Percentiles rank a stretch among this genome's conserved stretches.
phyloP scores from a whole-genome alignment of 2,329 filamentous ascomycete species.

The Ambrosiella beaveri region DNA sequence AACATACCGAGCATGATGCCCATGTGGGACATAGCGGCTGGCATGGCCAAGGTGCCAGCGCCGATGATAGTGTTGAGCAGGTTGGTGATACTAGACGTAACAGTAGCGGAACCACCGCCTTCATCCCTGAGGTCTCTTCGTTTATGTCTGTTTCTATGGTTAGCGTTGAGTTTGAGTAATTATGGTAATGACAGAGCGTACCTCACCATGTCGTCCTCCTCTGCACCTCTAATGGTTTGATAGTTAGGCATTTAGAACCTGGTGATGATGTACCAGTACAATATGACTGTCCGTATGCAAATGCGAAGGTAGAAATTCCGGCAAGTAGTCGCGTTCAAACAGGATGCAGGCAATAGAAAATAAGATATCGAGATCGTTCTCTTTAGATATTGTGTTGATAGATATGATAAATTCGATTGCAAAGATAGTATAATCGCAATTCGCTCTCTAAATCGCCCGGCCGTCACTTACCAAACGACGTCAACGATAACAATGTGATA shows the following conservation, averaged over 20 bases:
- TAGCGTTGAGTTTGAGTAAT: background rate
- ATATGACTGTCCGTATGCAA: no score
- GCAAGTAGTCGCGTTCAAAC: no score
- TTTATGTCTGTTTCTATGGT: slow-evolving; percentile 28
- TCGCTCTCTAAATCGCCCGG: no score
- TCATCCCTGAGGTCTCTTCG: slow-evolving; percentile 51
- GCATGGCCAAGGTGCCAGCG: slow-evolving; percentile 86
- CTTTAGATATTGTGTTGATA: no score
- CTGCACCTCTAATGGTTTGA: slow-evolving; percentile 26
- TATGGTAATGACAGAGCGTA: slow-evolving; percentile 16
- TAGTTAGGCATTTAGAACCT: slow-evolving; percentile 34
- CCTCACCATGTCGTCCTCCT: slow-evolving; percentile 31
- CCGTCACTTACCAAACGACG: no score
- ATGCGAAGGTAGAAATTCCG: no score
- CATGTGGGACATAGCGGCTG: slow-evolving; percentile 89
- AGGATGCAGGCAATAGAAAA: no score
- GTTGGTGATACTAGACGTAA: slow-evolving; percentile 84
- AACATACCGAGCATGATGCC: slow-evolving; percentile 71
- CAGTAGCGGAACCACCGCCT: slow-evolving; percentile 66
- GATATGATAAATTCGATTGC: no score
- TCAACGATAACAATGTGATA: no score
- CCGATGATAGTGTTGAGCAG: slow-evolving; percentile 94
- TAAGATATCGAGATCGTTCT: no score
- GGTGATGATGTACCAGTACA: no score
- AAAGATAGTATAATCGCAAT: no score